Base-by-base conservation (phyloP, 2,329 filamentous ascomycete species). In the Fusarium clavum region DNA sequence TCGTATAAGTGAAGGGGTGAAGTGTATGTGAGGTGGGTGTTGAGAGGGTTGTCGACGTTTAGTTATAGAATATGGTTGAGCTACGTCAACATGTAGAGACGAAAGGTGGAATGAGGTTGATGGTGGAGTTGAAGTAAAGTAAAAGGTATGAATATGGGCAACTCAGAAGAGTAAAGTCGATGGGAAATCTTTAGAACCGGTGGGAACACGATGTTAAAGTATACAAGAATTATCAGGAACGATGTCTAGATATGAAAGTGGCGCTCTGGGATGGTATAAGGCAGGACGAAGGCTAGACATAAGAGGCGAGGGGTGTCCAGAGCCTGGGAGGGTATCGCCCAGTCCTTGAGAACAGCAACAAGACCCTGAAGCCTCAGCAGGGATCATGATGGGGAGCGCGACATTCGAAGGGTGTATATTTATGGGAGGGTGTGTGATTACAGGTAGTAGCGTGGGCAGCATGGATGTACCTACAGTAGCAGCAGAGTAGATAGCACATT, bases 171-270 rank as follows among this genome's bases (percentile, higher is more conserved):
- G 59, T 52, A 51, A 67, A 64, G 54, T 54, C 24, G 47, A 64
- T 51, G 43, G 46, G 13, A 51, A 59, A 38, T 44, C 57, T 46
- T 53, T 58, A 53, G 57, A 61, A 53, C 58, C 47, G 45, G 49
- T 40, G 47, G 58, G 51, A 51, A 30, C 46, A 67, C 59, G 48
- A 61, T 57, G 61, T 69, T 72, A 64, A 62, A 70, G 66, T 51
- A 55, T 70, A 48, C 56, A 61, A 64, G 58, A 73, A 48, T 49
- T 64, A 57, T 55, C 48, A 69, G 58, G 58, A 66, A 59, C 56
- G 57, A 49, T 27, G 67, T 66, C 55, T 68, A 67, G 65, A 67
- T 70, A 68, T 72, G 65, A 59, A 73, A 66, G 72, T 74, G 70
- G 68, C 65, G 70, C 67, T 60, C 49, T 38, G 45, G 62, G 66